Evolutionary conservation across 148 eudicot species (phyloP).

Genomic region (Beta vulgaris): DNA sequence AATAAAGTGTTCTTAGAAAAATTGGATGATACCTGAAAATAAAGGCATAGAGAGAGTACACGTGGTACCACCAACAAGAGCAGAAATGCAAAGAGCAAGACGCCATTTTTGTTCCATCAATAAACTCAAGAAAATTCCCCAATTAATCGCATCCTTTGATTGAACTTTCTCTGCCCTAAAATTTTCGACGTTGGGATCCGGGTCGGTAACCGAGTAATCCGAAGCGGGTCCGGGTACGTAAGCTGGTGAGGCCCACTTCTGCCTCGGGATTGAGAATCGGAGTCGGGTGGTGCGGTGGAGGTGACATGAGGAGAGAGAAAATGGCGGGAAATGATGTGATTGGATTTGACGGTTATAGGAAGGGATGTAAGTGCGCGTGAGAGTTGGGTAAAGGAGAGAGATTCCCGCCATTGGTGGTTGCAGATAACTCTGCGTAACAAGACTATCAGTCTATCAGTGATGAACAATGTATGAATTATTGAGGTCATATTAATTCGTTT

Average conservation of each 20-base stretch:
- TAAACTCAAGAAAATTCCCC: constrained; percentile 64
- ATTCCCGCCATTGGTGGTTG: constrained; percentile 19
- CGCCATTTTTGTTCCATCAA: constrained; percentile 55
- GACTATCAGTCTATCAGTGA: no score
- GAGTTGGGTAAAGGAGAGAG: constrained; percentile 19
- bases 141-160: constrained; percentile 48
- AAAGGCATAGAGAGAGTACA: constrained; percentile 85
- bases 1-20: not conserved
- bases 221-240: constrained; percentile 67
- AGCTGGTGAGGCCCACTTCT: constrained; percentile 28
- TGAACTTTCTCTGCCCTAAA: constrained; percentile 13
- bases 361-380: constrained; percentile 16
- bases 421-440: not conserved
- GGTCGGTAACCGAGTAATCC: constrained; percentile 43
- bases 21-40: constrained; percentile 45
- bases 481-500: no score
- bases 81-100: constrained; percentile 38
- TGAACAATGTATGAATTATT: no score
- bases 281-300: constrained; percentile 6
- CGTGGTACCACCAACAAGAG: constrained; percentile 63
- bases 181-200: constrained; percentile 40
- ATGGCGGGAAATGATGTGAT: constrained; percentile 12
- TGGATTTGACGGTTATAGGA: constrained; percentile 25
- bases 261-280: constrained; percentile 12
- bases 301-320: constrained; percentile 17